Evolutionary conservation across 257 asterid species (phyloP), one percentile per base, ranked within the genome.

Genomic region (Buddleja alternifolia): DNA sequence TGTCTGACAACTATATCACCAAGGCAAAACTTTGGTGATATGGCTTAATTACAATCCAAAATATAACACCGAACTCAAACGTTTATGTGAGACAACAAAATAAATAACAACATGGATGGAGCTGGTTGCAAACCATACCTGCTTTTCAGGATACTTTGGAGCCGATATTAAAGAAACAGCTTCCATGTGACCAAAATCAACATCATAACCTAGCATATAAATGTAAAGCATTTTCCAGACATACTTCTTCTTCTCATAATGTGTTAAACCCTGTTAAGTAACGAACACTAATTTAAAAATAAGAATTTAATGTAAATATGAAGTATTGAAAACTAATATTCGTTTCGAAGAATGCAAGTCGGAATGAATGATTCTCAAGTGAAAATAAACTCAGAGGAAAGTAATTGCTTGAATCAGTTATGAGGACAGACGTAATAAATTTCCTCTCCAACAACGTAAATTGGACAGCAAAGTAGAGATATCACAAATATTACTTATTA

Each of bases 151-250:
- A 77, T 95, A 95, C 80, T 92, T 95, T 19, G 99, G 99, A 70
- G 98, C 99, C 63, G 99, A 95, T 73, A 95, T 85, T 77, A 95
- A 77, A 66, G 98, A 92, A 76, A 95, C 98, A 53, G 99, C 98
- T 81, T 95, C 99, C 99, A 95, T 95, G 81, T 95, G 99, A 71
- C 99, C 99, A 82, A 95, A 95, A 79, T 95, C 96, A 81, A 95
- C 99, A 67, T 95, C 99, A 79, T 95, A 95, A 40, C 99, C 99
- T 51, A 95, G 95, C 98, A 95, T 95, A 53, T 79, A 88, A 73
- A 95, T 92, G 85, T 95, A 95, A 70, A 95, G 98, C 97, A 95
- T 92, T 76, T 95, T 95, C 99, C 99, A 95, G 62, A 95, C 98
- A 69, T 95, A 95, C 69, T 95, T 95, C 85, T 95, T 95, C 92